Conservation (phyloP, 75 land plant species). For the Pinus tabuliformis region DNA sequence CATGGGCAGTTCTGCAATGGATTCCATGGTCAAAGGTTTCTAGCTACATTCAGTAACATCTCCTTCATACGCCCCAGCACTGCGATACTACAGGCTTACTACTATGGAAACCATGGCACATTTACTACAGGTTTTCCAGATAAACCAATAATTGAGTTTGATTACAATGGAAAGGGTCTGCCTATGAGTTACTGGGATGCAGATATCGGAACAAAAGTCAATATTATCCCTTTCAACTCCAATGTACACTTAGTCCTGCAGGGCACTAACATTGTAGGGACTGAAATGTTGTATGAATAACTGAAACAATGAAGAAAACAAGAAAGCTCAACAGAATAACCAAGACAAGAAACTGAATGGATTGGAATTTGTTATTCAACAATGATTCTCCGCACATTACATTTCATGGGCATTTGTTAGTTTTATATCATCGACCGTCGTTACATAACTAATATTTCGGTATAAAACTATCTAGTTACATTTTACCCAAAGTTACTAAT, state of each 20-base stretch:
- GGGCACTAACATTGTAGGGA: constrained; percentile 18
- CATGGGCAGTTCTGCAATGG: constrained; percentile 4
- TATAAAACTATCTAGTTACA: too few species aligned
- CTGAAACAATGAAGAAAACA: too few species aligned
- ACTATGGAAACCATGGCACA: constrained; percentile 13
- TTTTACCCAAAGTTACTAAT: too few species aligned
- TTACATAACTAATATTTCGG: too few species aligned
- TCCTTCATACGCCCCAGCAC: constrained; percentile 29
- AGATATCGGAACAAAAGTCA: background rate
- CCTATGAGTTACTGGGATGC: background rate
- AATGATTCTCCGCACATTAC: too few species aligned
- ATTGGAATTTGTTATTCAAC: too few species aligned
- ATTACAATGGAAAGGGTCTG: constrained; percentile 13
- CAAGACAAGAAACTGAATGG: too few species aligned
- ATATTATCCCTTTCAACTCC: background rate
- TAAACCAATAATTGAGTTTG: constrained; percentile 7
- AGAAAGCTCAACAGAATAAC: too few species aligned
- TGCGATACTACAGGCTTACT: constrained; percentile 21
- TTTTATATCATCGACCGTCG: too few species aligned
- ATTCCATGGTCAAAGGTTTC: constrained; percentile 16
- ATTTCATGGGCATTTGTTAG: too few species aligned
- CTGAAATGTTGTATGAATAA: too few species aligned
- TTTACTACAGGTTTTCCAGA: constrained; percentile 15
- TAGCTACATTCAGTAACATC: constrained; percentile 50
- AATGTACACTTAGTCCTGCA: constrained; percentile 35